Evolutionary conservation across 2,329 filamentous ascomycete genomes (phyloP).

Genomic region (Fusarium napiforme): DNA sequence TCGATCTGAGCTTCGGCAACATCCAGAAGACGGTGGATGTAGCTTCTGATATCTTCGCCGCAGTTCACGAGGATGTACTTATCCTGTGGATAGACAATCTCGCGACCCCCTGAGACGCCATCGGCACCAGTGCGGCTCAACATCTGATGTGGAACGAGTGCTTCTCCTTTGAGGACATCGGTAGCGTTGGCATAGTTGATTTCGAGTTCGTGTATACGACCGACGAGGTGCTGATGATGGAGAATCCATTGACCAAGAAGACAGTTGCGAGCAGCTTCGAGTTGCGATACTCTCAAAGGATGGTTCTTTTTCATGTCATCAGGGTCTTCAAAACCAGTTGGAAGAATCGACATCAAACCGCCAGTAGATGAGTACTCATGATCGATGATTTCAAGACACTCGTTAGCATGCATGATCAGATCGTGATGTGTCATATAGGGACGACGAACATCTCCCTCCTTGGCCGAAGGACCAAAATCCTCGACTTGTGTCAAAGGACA

Average conservation of each 20-base stretch:
- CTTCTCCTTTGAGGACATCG: constrained; percentile 62
- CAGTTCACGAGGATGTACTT: constrained; percentile 66
- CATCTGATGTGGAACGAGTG: constrained; percentile 62
- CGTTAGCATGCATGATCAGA: constrained; percentile 67
- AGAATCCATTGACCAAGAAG: constrained; percentile 68
- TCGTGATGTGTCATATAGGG: constrained; percentile 61
- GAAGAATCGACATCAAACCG: constrained; percentile 66
- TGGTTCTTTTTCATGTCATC: constrained; percentile 42
- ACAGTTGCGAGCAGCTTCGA: constrained; percentile 59
- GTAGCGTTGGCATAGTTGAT: constrained; percentile 61
- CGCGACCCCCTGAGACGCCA: constrained; percentile 60
- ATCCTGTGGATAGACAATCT: constrained; percentile 66
- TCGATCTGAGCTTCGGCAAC: constrained; percentile 55
- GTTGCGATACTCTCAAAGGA: constrained; percentile 44
- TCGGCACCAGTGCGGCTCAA: constrained; percentile 64
- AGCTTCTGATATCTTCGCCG: constrained; percentile 61
- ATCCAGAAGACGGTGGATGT: constrained; percentile 61
- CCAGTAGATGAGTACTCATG: constrained; percentile 67
- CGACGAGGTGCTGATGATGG: constrained; percentile 63
- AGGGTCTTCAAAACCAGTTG: constrained; percentile 48
- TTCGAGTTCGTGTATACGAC: constrained; percentile 68
- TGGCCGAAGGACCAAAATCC: constrained; percentile 33
- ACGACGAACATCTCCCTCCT: constrained; percentile 30
- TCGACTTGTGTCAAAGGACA: constrained; percentile 55
- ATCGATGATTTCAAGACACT: constrained; percentile 68